phyloP scores from a whole-genome alignment of 2,329 filamentous ascomycete species.

The Chaetomiaceae sp. region DNA sequence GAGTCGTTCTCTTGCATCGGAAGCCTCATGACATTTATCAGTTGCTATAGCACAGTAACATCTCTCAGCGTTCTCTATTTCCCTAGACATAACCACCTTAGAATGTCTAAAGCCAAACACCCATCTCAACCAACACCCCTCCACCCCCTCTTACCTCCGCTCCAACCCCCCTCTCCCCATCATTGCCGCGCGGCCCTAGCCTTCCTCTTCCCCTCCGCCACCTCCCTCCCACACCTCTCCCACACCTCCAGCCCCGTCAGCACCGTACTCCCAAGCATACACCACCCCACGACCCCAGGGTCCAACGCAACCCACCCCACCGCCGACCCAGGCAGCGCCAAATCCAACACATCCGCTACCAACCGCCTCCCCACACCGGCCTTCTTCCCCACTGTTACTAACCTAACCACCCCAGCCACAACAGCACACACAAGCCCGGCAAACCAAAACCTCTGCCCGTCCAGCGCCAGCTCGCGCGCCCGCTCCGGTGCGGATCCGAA shows the following conservation, averaged over 20 bases:
- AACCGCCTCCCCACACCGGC: conserved; percentile 43
- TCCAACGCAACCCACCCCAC: conserved; percentile 56
- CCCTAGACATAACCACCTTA: too few relatives aligned
- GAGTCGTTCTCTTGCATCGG: too few relatives aligned
- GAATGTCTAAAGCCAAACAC: too few relatives aligned
- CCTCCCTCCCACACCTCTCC: conserved; percentile 41
- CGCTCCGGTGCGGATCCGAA: conserved; percentile 47
- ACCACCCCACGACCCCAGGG: conserved; percentile 48
- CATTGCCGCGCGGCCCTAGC: conserved; percentile 9
- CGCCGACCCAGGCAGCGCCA: conserved; percentile 55
- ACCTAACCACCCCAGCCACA: conserved; percentile 37
- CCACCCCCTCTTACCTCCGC: too few relatives aligned
- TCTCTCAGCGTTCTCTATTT: too few relatives aligned
- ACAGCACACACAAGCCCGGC: conserved; percentile 53
- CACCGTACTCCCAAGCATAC: conserved; percentile 58
- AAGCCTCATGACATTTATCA: too few relatives aligned
- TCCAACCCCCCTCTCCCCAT: neutral
- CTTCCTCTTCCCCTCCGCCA: conserved; percentile 3
- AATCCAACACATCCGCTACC: conserved; percentile 55
- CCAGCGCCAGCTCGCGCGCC: conserved; percentile 45
- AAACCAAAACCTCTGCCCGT: conserved; percentile 68
- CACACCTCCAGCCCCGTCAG: conserved; percentile 59
- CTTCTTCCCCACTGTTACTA: conserved; percentile 29
- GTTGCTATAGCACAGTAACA: too few relatives aligned
- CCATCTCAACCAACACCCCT: too few relatives aligned